Evolutionary conservation across 345 rosid species (phyloP), one percentile per base, ranked within the genome.

Genomic region (Trapa incisa): DNA sequence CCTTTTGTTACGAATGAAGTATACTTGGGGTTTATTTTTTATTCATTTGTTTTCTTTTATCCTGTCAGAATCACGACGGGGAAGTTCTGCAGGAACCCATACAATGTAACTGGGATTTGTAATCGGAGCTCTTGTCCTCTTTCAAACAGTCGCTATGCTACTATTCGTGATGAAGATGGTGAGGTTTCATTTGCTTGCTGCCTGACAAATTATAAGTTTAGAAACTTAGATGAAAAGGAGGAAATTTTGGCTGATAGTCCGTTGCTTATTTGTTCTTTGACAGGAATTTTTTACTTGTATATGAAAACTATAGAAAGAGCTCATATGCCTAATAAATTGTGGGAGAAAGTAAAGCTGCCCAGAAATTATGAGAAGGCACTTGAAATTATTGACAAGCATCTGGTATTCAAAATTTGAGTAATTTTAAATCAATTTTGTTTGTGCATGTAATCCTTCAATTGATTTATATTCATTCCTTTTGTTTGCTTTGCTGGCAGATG

Each of bases 271-370:
- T 76, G 60, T 42, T 74, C 47, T 65, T 70, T 2, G 67, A 62
- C 77, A 94, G 97, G 97, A 56, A 89, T 95, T 39, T 95, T 95
- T 75, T 91, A 89, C 80, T 75, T 91, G 47, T 89, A 91, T 75
- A 85, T 91, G 96, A 91, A 91, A 81, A 87, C 98, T 29, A 95
- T 89, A 65, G 99, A 95, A 83, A 86, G 96, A 82, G 96, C 98
- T 70, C 98, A 91, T 77, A 87, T 74, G 78, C 98, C 99, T 0
- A 80, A 86, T 61, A 75, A 89, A 64, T 79, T 95, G 47, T 91
- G 99, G 99, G 98, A 89, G 81, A 86, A 92, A 73, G 73, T 95
- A 41, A 91, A 89, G 83, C 68, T 95, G 53, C 94, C 98, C 0
- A 79, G 77, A 67, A 89, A 95, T 77, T 91, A 95, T 45, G 96